phyloP scores from a whole-genome alignment of 2,329 filamentous ascomycete species.

The Paraphaeosphaeria minitans region DNA sequence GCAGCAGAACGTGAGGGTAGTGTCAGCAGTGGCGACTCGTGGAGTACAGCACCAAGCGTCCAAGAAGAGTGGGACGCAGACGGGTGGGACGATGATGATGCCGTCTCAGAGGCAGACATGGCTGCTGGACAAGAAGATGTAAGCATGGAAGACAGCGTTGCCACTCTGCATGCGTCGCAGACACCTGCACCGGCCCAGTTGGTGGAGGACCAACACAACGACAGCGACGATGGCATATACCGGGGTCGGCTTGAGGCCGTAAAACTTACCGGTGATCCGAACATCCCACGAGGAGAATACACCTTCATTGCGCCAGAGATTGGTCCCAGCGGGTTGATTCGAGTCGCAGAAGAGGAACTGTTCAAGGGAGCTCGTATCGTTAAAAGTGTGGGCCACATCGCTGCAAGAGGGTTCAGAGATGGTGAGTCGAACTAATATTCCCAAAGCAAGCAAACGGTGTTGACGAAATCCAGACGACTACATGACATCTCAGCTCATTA shows the following conservation, averaged over 20 bases:
- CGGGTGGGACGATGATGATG: slow-evolving; percentile 17
- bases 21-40: slow-evolving; percentile 36
- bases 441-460: not conserved
- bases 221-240: slow-evolving; percentile 52
- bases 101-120: slow-evolving; percentile 15
- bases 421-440: slow-evolving; percentile 61
- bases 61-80: slow-evolving; percentile 13
- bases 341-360: slow-evolving; percentile 66
- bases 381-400: slow-evolving; percentile 76
- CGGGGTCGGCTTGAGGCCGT: slow-evolving; percentile 77
- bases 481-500: slow-evolving; percentile 75
- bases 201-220: not conserved
- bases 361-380: slow-evolving; percentile 80
- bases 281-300: slow-evolving; percentile 84
- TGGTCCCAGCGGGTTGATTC: slow-evolving; percentile 66
- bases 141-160: slow-evolving; percentile 48
- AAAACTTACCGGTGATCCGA: slow-evolving; percentile 90
- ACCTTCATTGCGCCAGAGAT: slow-evolving; percentile 83
- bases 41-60: slow-evolving; percentile 38
- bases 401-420: slow-evolving; percentile 70
- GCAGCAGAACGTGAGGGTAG: slow-evolving; percentile 33
- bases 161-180: slow-evolving; percentile 30
- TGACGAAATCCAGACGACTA: slow-evolving; percentile 64
- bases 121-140: not conserved
- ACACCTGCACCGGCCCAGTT: not conserved